Evolutionary conservation across 306 rosid species (phyloP).

Genomic region (Ormosia emarginata): DNA sequence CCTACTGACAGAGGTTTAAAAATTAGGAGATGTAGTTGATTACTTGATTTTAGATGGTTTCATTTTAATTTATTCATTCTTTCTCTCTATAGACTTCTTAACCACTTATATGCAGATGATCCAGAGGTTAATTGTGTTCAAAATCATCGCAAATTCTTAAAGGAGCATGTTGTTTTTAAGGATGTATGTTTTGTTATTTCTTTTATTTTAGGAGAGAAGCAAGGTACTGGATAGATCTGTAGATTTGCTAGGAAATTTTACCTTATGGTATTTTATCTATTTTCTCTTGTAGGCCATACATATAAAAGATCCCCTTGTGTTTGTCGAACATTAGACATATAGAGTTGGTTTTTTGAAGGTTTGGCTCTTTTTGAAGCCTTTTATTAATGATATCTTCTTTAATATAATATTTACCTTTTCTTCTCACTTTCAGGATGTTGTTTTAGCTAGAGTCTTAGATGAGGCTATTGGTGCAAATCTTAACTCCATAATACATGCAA

Average conservation of each 20-base stretch:
- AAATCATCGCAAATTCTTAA: slow-evolving; percentile 74
- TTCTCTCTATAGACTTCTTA: slow-evolving; percentile 17
- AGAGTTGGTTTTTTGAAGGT: slow-evolving; percentile 95
- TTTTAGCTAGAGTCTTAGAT: slow-evolving; percentile 84
- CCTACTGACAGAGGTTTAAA: not conserved
- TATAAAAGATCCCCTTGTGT: slow-evolving; percentile 68
- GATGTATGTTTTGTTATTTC: slow-evolving; percentile 51
- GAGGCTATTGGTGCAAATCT: slow-evolving; percentile 80
- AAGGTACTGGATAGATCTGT: slow-evolving; percentile 7
- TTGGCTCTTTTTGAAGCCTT: slow-evolving; percentile 12
- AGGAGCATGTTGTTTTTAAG: slow-evolving; percentile 89
- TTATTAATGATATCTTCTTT: not conserved
- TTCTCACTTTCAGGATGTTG: slow-evolving; percentile 70
- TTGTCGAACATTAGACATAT: slow-evolving; percentile 92
- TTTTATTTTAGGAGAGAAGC: slow-evolving; percentile 2
- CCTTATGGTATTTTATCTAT: not conserved
- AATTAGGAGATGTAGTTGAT: not conserved
- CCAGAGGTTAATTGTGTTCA: slow-evolving; percentile 69
- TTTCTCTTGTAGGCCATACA: slow-evolving; percentile 75
- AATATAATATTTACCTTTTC: slow-evolving; percentile 27
- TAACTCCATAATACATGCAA: slow-evolving; percentile 80
- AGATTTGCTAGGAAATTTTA: not conserved
- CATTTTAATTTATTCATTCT: slow-evolving; percentile 3
- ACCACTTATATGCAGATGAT: slow-evolving; percentile 60
- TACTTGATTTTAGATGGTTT: not conserved